Evolutionary conservation across 129 eudicot genomes (phyloP).

Genomic region (Ambrosia trifida): DNA sequence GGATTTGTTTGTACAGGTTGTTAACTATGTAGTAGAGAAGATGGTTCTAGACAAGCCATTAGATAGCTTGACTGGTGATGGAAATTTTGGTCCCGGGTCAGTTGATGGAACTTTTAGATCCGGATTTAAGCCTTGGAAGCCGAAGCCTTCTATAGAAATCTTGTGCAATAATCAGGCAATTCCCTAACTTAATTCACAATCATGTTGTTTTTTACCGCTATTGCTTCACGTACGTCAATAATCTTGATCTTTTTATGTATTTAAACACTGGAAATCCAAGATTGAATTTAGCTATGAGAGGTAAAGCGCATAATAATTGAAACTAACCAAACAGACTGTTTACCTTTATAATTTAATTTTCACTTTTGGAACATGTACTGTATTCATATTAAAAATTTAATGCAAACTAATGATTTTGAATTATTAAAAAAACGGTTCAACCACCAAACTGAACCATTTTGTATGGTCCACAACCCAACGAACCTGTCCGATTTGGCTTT

Average conservation of each 20-base stretch:
- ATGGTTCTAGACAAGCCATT: slow-evolving; percentile 87
- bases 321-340: too few species aligned
- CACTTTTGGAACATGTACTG: too few species aligned
- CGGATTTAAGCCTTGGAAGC: slow-evolving; percentile 78
- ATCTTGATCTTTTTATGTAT: background rate
- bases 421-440: too few species aligned
- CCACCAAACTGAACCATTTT: too few species aligned
- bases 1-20: slow-evolving; percentile 51
- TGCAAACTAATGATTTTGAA: too few species aligned
- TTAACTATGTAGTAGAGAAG: slow-evolving; percentile 85
- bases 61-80: slow-evolving; percentile 60
- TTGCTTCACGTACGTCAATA: background rate
- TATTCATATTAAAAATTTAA: too few species aligned
- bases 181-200: background rate
- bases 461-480: too few species aligned
- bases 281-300: background rate
- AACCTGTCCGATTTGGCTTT: too few species aligned
- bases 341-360: too few species aligned
- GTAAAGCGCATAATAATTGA: background rate
- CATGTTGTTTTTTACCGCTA: background rate
- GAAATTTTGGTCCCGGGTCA: slow-evolving; percentile 53
- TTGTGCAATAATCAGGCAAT: slow-evolving; percentile 91
- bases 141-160: slow-evolving; percentile 80
- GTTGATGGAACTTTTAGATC: slow-evolving; percentile 57
- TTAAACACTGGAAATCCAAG: background rate